phyloP scores from a whole-genome alignment of 352 stramenopile genomes.

The Phytophthora tubulina region DNA sequence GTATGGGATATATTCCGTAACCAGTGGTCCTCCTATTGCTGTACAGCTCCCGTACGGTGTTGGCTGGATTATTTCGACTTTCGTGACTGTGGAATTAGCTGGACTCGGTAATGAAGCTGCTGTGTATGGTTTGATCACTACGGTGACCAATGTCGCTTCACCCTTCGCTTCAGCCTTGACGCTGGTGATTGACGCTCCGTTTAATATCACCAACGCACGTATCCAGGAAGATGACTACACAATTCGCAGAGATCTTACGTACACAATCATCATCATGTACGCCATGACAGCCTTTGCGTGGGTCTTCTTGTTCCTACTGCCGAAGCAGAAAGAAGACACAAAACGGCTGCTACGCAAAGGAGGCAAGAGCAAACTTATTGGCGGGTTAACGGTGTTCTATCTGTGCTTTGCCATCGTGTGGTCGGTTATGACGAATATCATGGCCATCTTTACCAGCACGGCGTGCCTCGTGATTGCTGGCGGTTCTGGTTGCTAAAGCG shows the following conservation, averaged over 20 bases:
- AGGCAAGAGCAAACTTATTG: conserved; percentile 19
- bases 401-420: conserved; percentile 21
- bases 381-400: conserved; percentile 15
- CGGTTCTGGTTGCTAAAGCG: background rate
- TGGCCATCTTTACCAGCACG: conserved; percentile 27
- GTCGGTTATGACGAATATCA: conserved; percentile 31
- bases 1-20: conserved; percentile 21
- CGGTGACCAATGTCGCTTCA: conserved; percentile 22
- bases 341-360: conserved; percentile 16
- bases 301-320: conserved; percentile 24
- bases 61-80: conserved; percentile 42
- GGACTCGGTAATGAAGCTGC: conserved; percentile 42
- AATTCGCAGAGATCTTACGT: conserved; percentile 17
- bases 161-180: conserved; percentile 22
- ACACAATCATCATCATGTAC: conserved; percentile 28
- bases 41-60: conserved; percentile 26
- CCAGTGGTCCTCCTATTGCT: conserved; percentile 26
- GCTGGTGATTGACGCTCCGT: conserved; percentile 16
- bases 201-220: conserved; percentile 16
- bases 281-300: conserved; percentile 19
- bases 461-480: conserved; percentile 25
- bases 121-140: conserved; percentile 45
- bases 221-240: conserved; percentile 12
- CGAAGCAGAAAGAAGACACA: conserved; percentile 20
- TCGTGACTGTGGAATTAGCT: conserved; percentile 23